phyloP scores from a whole-genome alignment of 2,329 filamentous ascomycete species.

The Monosporascus cannonballus region DNA sequence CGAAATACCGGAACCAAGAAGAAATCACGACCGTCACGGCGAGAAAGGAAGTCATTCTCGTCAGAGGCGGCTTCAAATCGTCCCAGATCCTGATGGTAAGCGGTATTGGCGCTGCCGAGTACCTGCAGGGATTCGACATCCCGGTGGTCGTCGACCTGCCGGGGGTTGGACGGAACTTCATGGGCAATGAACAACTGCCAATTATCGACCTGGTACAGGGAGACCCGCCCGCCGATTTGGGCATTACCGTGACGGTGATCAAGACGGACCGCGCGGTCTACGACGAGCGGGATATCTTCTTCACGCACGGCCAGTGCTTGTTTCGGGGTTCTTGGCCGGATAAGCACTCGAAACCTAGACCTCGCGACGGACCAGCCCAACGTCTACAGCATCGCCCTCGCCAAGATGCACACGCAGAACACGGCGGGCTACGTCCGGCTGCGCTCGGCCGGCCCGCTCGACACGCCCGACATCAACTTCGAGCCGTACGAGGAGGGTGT shows the following conservation, averaged over 20 bases:
- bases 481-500: slow-evolving; percentile 46
- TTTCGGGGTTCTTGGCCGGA: slow-evolving; percentile 18
- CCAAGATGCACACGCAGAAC: slow-evolving; percentile 40
- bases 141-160: slow-evolving; percentile 33
- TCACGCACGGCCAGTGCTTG: slow-evolving; percentile 7
- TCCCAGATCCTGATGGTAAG: slow-evolving; percentile 43
- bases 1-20: slow-evolving; percentile 19
- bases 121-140: slow-evolving; percentile 35
- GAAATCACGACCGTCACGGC: slow-evolving; percentile 17
- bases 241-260: background rate
- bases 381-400: slow-evolving; percentile 28
- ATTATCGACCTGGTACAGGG: slow-evolving; percentile 18
- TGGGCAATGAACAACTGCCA: slow-evolving; percentile 33
- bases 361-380: slow-evolving; percentile 19
- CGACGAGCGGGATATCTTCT: slow-evolving; percentile 13
- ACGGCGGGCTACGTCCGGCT: slow-evolving; percentile 53
- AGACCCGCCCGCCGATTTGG: background rate
- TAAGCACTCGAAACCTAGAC: slow-evolving; percentile 13
- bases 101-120: slow-evolving; percentile 35
- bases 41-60: slow-evolving; percentile 39
- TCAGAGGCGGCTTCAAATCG: slow-evolving; percentile 40
- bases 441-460: slow-evolving; percentile 52
- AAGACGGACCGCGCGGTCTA: slow-evolving; percentile 1
- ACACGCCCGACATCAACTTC: slow-evolving; percentile 58
- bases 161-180: slow-evolving; percentile 43